These are phyloP conservation scores for Auricularia sp. DNA, from an alignment of 768 basidiomycete genomes.

Conservation along the genomic window DNA sequence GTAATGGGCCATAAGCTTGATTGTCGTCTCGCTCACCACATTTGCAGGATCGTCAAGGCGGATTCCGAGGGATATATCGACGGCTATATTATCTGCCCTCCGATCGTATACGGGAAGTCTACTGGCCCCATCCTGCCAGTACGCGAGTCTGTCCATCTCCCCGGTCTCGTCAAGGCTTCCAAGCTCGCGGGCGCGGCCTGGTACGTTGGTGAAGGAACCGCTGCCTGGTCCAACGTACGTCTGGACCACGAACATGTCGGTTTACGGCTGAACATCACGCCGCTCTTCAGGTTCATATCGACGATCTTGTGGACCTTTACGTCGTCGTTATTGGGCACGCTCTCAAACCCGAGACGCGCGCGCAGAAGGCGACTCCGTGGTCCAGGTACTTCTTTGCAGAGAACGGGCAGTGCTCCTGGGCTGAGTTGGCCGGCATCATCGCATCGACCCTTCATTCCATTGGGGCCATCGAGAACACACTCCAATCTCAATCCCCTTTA, in stretches of 20 bases:
- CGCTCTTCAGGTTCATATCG: background rate
- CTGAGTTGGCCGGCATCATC: background rate
- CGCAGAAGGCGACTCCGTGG: background rate
- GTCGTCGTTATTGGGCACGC: background rate
- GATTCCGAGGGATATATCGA: background rate
- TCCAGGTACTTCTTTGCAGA: background rate
- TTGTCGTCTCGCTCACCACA: background rate
- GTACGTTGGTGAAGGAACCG: background rate
- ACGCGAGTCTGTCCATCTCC: background rate
- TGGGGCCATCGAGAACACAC: too few species aligned
- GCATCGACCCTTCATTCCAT: background rate
- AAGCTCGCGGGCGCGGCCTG: background rate
- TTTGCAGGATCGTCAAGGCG: background rate
- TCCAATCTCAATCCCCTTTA: too few species aligned
- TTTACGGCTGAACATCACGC: background rate
- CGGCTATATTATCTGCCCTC: background rate
- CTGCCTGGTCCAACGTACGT: background rate
- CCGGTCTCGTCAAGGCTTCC: background rate
- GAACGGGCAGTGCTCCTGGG: background rate
- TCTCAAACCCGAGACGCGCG: background rate
- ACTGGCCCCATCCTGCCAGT: background rate
- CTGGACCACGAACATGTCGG: background rate
- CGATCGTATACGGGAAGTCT: background rate
- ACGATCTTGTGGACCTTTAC: background rate
- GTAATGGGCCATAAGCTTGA: background rate